Base-by-base conservation (phyloP, 805 yeast species). In the Candida germanica region DNA sequence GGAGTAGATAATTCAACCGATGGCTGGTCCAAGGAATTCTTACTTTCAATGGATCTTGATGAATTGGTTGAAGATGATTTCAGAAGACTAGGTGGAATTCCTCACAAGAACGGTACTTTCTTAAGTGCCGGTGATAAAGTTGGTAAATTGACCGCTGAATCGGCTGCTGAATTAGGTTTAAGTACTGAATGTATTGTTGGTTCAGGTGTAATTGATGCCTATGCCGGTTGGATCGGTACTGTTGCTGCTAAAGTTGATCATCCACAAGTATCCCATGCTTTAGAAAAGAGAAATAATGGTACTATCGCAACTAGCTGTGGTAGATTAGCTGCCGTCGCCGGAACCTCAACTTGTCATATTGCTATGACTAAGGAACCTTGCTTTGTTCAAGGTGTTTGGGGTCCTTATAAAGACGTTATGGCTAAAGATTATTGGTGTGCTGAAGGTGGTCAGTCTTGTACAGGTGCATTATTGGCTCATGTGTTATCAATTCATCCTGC, bases 191-290 rank as follows among this genome's bases (percentile, higher is more conserved):
- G 94, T 62, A 77, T 79, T 21, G 98, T 93, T 27, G 97, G 96
- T 6, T 81, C 94, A 1, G 97, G 96, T 54, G 95, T 93, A 25
- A 93, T 93, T 55, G 98, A 93, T 58, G 97, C 98, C 5, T 93
- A 93, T 56, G 95, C 98, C 3, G 98, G 98, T 29, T 93, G 98
- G 97, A 78, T 93, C 38, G 98, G 98, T 38, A 93, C 98, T 1
- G 96, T 91, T 40, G 98, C 97, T 18, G 95, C 95, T 1, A 79
- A 80, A 48, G 80, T 87, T 4, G 86, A 83, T 44, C 70, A 80
- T 36, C 76, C 77, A 0, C 62, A 64, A n/a, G 61, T 72, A 43
- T 67, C 66, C 3, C 72, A 74, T 39, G 70, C 69, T 42, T 47
- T 57, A n/a, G 81, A 77, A 40, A 31, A 33, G 21, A 58, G 67